These are phyloP conservation scores for Aureobasidium sp. DNA, from an alignment of 2,329 filamentous ascomycete species.

Conservation along the genomic window DNA sequence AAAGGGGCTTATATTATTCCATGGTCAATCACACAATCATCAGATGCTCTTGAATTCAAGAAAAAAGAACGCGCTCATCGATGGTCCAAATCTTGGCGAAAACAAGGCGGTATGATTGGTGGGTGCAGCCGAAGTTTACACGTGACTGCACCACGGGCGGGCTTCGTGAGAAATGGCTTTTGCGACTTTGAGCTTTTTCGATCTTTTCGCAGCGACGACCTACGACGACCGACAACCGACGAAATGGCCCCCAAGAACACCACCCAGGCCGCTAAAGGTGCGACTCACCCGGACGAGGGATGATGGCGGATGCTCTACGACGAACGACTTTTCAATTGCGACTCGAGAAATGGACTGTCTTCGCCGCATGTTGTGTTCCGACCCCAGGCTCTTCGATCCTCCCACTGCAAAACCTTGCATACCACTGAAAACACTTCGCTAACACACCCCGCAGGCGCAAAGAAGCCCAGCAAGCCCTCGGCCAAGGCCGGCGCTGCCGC, in stretches of 20 bases:
- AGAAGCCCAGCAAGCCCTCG: conserved; percentile 52
- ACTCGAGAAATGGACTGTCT: conserved; percentile 10
- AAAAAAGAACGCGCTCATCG: neutral
- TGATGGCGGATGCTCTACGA: conserved; percentile 3
- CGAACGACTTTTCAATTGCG: conserved; percentile 1
- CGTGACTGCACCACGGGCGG: neutral
- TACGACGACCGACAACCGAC: conserved; percentile 24
- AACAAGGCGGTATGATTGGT: neutral
- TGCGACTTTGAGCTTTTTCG: neutral
- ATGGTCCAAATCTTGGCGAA: neutral
- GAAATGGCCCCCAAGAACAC: conserved; percentile 35
- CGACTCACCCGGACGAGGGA: conserved; percentile 10
- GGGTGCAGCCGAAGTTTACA: neutral
- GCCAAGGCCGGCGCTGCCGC: conserved; percentile 83
- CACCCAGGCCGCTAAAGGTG: conserved; percentile 24
- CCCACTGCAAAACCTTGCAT: conserved; percentile 15
- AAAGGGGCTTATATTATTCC: too few relatives aligned
- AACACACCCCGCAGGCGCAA: conserved; percentile 22
- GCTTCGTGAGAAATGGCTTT: neutral
- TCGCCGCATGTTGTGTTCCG: too few relatives aligned
- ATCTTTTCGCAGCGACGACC: conserved; percentile 22
- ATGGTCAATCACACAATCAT: too few relatives aligned
- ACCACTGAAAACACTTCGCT: conserved; percentile 3
- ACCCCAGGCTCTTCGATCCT: conserved; percentile 12
- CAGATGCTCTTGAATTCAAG: neutral